A percentile compares a stretch with the other conserved stretches of the same genome.
Evolutionary conservation across 495 filamentous ascomycete genomes (phyloP).

Genomic region (Tuber borchii): DNA sequence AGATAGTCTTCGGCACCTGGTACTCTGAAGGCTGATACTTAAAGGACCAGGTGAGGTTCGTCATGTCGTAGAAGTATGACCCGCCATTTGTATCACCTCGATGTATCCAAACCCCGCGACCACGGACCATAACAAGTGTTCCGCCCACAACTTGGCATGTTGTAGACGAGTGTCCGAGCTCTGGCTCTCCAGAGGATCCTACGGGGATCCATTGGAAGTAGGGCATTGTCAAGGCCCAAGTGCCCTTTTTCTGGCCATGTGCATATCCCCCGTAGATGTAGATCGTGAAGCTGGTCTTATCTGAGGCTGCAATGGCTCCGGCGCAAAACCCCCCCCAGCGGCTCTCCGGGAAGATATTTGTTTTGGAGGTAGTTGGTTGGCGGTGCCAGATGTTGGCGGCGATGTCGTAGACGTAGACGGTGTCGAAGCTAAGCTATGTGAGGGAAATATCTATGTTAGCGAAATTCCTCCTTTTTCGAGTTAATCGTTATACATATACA

Average conservation of each 20-base stretch:
- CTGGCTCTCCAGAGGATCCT: not conserved
- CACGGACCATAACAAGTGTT: not conserved
- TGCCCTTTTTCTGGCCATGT: not conserved
- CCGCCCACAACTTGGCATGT: not conserved
- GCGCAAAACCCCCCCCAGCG: not conserved
- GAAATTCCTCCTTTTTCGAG: not conserved
- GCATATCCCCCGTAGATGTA: not conserved
- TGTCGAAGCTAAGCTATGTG: not conserved
- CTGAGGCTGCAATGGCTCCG: not conserved
- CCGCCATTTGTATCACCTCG: not conserved
- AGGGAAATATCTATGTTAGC: not conserved
- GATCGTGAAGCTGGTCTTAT: not conserved
- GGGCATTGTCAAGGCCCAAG: constrained; percentile 3
- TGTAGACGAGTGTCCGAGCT: not conserved
- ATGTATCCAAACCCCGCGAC: not conserved
- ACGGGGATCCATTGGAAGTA: not conserved
- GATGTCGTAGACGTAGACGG: not conserved
- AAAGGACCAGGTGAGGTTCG: not conserved
- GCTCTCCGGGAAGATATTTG: not conserved
- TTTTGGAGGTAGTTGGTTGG: not conserved
- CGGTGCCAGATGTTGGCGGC: not conserved
- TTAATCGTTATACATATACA: not conserved
- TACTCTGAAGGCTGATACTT: constrained; percentile 9
- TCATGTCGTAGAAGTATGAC: not conserved
- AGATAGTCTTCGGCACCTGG: constrained; percentile 13